Base-by-base conservation (phyloP, 345 rosid genomes). In the Rhodamnia argentea region DNA sequence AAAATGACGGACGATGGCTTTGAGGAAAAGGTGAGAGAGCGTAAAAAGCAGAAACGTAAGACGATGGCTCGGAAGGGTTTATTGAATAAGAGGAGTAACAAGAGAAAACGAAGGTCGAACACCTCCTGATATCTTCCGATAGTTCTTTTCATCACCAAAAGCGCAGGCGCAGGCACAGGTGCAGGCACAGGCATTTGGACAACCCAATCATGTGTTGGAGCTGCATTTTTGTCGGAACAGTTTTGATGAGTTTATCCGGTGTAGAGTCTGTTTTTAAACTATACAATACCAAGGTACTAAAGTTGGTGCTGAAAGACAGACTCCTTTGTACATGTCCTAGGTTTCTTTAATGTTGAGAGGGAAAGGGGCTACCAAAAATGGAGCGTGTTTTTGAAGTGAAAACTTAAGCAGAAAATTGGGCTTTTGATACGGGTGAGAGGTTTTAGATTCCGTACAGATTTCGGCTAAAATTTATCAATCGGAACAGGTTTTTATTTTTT, bases 1-100 rank as follows among this genome's bases (percentile, higher is more conserved):
- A 97, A 94, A 92, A 93, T 95, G 95, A 86, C 91, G 90, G 99
- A 97, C 32, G 95, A 94, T 47, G 98, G 99, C 9, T 95, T 94
- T 57, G 99, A 97, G 85, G 99, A 97, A 85, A 94, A 92, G 90
- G 93, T 82, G 13, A 93, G 94, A 74, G 96, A 94, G 85, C 90
- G 98, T 86, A 96, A 90, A 87, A 92, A 88, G 29, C 96, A 90
- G 90, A 97, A 95, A 74, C 89, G 90, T 50, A 94, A 93, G 85
- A 89, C 93, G 16, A 88, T 93, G 55, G 89, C 91, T 3, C 95
- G 90, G 85, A 97, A 94, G 87, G 99, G 98, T 62, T 82, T 94
- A 89, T 76, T 91, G 86, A 91, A 90, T 91, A 90, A 92, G 64
- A 88, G 86, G 83, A 85, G 86, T 24, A 87, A 89, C 76, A 89